These are phyloP conservation scores for Parmelia sp. DNA, from an alignment of 495 filamentous ascomycete genomes.

Conservation along the genomic window DNA sequence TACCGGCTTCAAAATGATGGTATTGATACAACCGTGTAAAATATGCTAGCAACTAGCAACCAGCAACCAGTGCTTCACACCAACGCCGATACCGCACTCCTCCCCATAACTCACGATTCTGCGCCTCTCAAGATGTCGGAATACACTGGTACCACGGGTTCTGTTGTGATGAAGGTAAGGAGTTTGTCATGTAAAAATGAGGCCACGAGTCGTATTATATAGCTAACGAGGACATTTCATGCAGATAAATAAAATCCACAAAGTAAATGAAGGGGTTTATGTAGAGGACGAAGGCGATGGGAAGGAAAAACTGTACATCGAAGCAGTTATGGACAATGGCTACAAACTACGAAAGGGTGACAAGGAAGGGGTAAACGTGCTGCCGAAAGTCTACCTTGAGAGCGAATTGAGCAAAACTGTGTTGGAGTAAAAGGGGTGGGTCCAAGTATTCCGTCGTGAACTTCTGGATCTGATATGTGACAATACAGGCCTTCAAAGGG, in stretches of 20 bases:
- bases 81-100: not conserved
- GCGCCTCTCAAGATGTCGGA: not conserved
- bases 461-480: not conserved
- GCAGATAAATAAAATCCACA: not conserved
- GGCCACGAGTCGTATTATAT: not conserved
- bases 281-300: not conserved
- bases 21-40: not conserved
- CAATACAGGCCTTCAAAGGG: not conserved
- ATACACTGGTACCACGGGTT: not conserved
- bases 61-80: not conserved
- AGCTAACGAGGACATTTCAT: not conserved
- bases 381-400: not conserved
- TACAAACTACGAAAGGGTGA: not conserved
- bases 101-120: not conserved
- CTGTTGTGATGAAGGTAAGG: not conserved
- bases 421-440: not conserved
- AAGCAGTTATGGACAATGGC: fast-evolving
- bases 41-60: not conserved
- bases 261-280: not conserved
- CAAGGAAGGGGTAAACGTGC: not conserved
- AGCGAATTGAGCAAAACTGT: not conserved
- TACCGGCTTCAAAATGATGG: not conserved
- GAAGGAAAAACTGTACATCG: not conserved
- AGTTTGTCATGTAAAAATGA: no score
- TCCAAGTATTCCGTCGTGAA: not conserved